phyloP scores from a whole-genome alignment of 768 basidiomycete species.

The Calocera cornea region DNA sequence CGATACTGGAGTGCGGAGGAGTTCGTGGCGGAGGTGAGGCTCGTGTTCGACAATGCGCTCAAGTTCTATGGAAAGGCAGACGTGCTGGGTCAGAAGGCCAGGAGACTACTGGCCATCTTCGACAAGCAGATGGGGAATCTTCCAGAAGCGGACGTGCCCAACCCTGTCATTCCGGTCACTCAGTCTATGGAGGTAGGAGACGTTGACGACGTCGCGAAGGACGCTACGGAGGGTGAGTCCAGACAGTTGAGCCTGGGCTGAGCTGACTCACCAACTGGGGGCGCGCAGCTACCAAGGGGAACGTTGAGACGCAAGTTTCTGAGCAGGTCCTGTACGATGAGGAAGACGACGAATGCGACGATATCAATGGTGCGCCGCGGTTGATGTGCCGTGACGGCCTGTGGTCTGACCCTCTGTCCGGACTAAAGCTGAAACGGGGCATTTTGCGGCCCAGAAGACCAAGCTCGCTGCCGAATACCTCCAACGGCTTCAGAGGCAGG shows the following conservation, averaged over 20 bases:
- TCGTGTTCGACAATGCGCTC: conserved; percentile 76
- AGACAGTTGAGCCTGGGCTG: conserved; percentile 38
- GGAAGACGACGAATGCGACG: conserved; percentile 53
- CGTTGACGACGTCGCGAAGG: conserved; percentile 49
- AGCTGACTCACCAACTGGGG: conserved; percentile 2
- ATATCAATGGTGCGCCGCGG: too few relatives aligned
- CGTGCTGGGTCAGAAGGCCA: conserved; percentile 60
- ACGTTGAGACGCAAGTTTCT: conserved; percentile 72
- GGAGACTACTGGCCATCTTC: conserved; percentile 67
- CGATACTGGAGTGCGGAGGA: conserved; percentile 66
- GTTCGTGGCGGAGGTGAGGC: conserved; percentile 70
- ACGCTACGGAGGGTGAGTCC: conserved; percentile 41
- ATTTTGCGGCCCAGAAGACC: too few relatives aligned
- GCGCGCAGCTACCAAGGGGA: conserved; percentile 49
- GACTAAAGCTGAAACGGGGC: too few relatives aligned
- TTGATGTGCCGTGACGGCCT: too few relatives aligned
- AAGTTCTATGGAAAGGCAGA: conserved; percentile 93
- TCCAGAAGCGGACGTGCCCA: conserved; percentile 50
- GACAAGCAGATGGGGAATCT: conserved; percentile 79
- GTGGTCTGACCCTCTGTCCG: too few relatives aligned
- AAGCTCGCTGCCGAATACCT: too few relatives aligned
- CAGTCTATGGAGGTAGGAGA: conserved; percentile 39
- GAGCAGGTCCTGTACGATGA: conserved; percentile 47
- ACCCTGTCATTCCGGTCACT: conserved; percentile 1
- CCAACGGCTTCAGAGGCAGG: too few relatives aligned